Percentiles rank a stretch among this genome's conserved stretches.
phyloP scores from a whole-genome alignment of 257 asterid species.

The Paulownia fortunei region DNA sequence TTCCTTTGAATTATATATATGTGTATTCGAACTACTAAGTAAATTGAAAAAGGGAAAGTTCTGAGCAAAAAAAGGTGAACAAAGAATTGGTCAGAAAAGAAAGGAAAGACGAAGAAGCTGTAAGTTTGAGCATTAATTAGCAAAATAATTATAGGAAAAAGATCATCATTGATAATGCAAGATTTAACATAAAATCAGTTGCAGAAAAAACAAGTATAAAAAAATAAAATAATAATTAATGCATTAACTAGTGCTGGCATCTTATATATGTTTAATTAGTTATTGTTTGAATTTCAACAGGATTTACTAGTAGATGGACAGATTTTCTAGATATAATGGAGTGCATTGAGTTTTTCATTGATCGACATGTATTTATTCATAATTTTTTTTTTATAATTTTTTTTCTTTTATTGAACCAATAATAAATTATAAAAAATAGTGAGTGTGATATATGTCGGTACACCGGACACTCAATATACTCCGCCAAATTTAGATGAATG shows the following conservation, averaged over 20 bases:
- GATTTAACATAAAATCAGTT: too few relatives aligned
- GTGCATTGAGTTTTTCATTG: too few relatives aligned
- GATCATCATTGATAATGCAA: not conserved
- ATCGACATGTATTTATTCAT: too few relatives aligned
- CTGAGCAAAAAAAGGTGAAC: slow-evolving; percentile 9
- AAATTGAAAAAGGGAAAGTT: not conserved
- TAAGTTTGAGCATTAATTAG: not conserved
- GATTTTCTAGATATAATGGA: too few relatives aligned
- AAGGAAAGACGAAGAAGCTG: not conserved
- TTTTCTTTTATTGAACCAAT: too few relatives aligned
- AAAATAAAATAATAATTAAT: too few relatives aligned
- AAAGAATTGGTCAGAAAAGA: slow-evolving; percentile 17
- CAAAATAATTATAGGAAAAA: not conserved
- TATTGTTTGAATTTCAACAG: too few relatives aligned
- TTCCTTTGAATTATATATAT: not conserved
- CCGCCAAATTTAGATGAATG: too few relatives aligned
- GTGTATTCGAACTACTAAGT: not conserved
- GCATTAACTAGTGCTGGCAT: not conserved
- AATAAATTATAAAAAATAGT: not conserved
- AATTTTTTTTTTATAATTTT: too few relatives aligned
- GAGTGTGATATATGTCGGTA: not conserved
- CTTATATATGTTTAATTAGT: not conserved
- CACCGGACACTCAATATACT: too few relatives aligned
- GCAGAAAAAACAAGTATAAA: not conserved
- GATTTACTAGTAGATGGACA: too few relatives aligned